A percentile compares a stretch with the other conserved stretches of the same genome.
These are phyloP conservation scores for Tarenaya hassleriana DNA, from an alignment of 345 rosid species.

Conservation along the genomic window DNA sequence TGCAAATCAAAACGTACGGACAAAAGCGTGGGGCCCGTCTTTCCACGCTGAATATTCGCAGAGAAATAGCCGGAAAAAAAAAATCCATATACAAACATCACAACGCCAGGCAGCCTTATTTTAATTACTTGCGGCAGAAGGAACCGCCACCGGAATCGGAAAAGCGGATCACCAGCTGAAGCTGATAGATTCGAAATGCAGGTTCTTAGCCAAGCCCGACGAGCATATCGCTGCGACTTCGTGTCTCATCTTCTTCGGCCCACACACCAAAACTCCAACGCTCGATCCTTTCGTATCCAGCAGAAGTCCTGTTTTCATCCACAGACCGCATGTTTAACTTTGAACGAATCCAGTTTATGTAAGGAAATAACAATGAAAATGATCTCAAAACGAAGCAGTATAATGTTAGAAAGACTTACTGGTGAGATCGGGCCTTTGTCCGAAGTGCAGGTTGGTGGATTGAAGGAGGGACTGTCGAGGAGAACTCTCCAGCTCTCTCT, in stretches of 20 bases:
- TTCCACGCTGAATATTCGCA: too few species aligned
- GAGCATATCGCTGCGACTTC: conserved; percentile 62
- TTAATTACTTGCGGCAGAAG: too few species aligned
- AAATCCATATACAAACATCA: too few species aligned
- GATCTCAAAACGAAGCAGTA: too few species aligned
- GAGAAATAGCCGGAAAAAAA: too few species aligned
- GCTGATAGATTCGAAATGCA: conserved; percentile 75
- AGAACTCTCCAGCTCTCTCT: conserved; percentile 65
- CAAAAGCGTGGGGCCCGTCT: too few species aligned
- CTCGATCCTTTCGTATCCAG: conserved; percentile 46
- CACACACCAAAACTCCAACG: conserved; percentile 68
- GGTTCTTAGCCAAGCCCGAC: conserved; percentile 46
- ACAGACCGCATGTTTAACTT: not conserved
- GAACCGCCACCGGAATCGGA: too few species aligned
- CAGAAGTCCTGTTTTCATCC: conserved; percentile 40
- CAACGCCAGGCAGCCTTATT: too few species aligned
- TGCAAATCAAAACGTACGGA: too few species aligned
- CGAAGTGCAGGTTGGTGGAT: conserved; percentile 43
- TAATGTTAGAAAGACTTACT: conserved; percentile 36
- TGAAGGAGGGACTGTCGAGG: conserved; percentile 48
- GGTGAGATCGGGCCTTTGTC: conserved; percentile 63
- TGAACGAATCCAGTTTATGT: too few species aligned
- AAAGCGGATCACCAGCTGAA: conserved; percentile 59
- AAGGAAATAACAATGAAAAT: too few species aligned
- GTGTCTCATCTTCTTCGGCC: conserved; percentile 69